phyloP scores from a whole-genome alignment of 2,329 filamentous ascomycete species.

The Fusarium oxysporum region DNA sequence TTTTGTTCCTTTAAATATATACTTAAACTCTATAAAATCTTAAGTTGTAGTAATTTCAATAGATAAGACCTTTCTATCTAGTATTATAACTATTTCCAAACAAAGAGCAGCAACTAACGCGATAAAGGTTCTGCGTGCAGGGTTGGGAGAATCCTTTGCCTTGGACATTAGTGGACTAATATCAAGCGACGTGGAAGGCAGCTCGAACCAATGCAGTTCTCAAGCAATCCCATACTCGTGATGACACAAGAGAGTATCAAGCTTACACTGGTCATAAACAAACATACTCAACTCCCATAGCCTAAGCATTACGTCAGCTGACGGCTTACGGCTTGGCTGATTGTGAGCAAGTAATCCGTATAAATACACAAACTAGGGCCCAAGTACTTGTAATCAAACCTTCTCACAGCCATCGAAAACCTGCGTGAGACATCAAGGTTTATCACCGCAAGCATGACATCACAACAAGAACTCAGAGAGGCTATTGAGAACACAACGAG shows the following conservation, averaged over 20 bases:
- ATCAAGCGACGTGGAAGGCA: not conserved
- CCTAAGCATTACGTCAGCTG: not conserved
- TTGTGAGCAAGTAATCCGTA: fast-evolving
- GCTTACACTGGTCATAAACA: not conserved
- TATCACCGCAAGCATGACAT: not conserved
- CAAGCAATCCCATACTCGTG: fast-evolving
- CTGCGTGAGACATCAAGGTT: fast-evolving
- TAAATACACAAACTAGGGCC: not conserved
- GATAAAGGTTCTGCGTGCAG: too few relatives aligned
- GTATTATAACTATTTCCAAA: too few relatives aligned
- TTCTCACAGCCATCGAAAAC: fast-evolving
- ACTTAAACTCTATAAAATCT: not conserved
- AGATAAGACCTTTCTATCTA: not conserved
- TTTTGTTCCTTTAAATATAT: not conserved
- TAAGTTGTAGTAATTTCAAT: fast-evolving
- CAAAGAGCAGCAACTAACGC: too few relatives aligned
- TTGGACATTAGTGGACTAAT: too few relatives aligned
- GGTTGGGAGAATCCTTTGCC: too few relatives aligned
- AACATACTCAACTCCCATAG: fast-evolving
- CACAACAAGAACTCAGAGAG: not conserved
- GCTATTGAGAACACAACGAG: constrained; percentile 4
- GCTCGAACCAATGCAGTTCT: not conserved
- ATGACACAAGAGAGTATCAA: fast-evolving
- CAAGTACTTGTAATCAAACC: fast-evolving
- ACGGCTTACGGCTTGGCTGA: too few relatives aligned